A percentile compares a stretch with the other conserved stretches of the same genome.
These are phyloP conservation scores for Calonectria pauciramosa DNA, from an alignment of 2,329 filamentous ascomycete genomes.

Conservation along the genomic window DNA sequence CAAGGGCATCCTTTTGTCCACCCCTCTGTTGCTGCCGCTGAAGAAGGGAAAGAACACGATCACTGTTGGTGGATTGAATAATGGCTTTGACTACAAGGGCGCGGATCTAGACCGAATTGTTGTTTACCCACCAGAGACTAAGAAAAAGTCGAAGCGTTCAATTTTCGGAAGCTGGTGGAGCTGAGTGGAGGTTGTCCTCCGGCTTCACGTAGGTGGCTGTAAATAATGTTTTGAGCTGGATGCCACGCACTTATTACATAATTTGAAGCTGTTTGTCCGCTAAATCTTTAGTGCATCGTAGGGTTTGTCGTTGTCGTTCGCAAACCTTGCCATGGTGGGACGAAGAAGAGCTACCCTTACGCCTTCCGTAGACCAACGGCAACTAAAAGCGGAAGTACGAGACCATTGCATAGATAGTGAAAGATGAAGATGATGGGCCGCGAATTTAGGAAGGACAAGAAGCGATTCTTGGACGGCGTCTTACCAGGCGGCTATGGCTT, in stretches of 20 bases:
- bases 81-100: constrained; percentile 69
- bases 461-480: not conserved
- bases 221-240: not conserved
- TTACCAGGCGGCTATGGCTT: not conserved
- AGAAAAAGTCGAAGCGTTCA: constrained; percentile 31
- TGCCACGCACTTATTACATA: not conserved
- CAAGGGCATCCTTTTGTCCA: constrained; percentile 71
- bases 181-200: not conserved
- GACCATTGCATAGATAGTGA: not conserved
- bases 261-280: not conserved
- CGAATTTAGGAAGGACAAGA: not conserved
- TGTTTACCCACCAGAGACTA: constrained; percentile 68
- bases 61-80: constrained; percentile 68
- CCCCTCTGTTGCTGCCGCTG: constrained; percentile 67
- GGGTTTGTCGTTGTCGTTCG: not conserved
- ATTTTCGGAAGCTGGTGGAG: not conserved
- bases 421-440: not conserved
- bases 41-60: constrained; percentile 68
- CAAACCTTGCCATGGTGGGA: not conserved
- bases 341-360: not conserved
- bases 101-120: constrained; percentile 72
- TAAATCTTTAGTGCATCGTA: not conserved
- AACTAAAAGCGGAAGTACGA: not conserved
- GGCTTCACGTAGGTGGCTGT: not conserved
- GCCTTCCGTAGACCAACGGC: not conserved